Base-by-base conservation (phyloP, 495 filamentous ascomycete genomes). In the Letharia columbiana region DNA sequence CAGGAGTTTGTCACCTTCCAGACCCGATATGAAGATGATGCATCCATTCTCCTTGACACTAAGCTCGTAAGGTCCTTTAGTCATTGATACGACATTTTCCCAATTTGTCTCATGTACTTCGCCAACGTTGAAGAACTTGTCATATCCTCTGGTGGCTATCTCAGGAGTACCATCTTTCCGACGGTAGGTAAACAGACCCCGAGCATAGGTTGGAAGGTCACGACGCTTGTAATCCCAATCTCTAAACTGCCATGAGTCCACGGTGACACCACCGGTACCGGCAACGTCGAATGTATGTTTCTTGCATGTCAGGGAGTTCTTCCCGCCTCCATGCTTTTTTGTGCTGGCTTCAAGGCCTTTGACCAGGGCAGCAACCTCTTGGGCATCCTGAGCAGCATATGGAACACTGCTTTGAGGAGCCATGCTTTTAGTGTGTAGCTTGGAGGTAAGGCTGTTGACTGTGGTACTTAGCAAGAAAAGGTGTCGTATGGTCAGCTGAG, bases 31-130 rank as follows among this genome's bases (percentile, higher is more conserved):
- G 78, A 98, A 98, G 57, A 98, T 97, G 75, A 98, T 98, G 72
- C 94, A 98, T 12, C 94, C 94, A 74, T 98, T 98, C 75, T 98
- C 94, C 77, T 98, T 98, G 67, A 98, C 82, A 63, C 91, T 96
- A 37, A 98, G 80, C 77, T 98, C 95, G 70, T 98, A 98, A 0
- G 94, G 95, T 1, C 90, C 92, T 67, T 85, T 78, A 2, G 94
- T 98, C 56, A 90, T 83, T 11, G 76, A 77, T 70, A 88, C 78
- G 62, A 98, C 89, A 73, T 90, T 91, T 20, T 78, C 72, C 94
- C 95, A 98, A 65, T 84, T 79, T 1, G 94, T 98, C 42, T 85
- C 81, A 17, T 77, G 72, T 4, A 91, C 87, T 75, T 98, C 94
- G 54, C 82, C 83, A 39, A 89, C 80, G 72, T 98, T 98, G 85